Evolutionary conservation across 2,329 filamentous ascomycete species (phyloP).

Genomic region (Aureobasidium sp.): DNA sequence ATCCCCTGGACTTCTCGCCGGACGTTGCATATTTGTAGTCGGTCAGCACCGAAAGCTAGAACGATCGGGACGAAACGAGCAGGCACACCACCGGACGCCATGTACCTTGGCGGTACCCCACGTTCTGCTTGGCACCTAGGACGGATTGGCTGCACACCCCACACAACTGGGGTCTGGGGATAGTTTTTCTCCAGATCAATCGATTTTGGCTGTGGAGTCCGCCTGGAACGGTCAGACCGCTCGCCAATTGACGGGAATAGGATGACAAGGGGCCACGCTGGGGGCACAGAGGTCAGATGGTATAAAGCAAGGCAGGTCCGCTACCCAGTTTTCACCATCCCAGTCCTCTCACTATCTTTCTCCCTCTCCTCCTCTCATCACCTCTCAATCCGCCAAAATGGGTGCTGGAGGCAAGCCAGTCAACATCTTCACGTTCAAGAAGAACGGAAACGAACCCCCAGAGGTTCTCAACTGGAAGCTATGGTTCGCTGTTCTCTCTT

Average conservation of each 20-base stretch:
- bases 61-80: not conserved
- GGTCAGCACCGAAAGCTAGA: conserved; percentile 3
- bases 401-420: conserved; percentile 18
- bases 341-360: not conserved
- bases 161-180: not conserved
- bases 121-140: not conserved
- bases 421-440: conserved; percentile 31
- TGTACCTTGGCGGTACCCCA: not conserved
- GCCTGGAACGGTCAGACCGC: conserved; percentile 1
- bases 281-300: not conserved
- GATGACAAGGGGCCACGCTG: not conserved
- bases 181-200: conserved; percentile 4
- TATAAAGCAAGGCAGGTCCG: conserved; percentile 11
- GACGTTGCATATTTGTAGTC: not conserved
- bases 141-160: not conserved
- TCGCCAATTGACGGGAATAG: not conserved
- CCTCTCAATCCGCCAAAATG: conserved; percentile 8
- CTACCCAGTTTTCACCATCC: not conserved
- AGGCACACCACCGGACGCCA: not conserved
- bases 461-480: conserved; percentile 67
- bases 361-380: not conserved
- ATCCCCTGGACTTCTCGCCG: not conserved
- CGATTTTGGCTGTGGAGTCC: not conserved
- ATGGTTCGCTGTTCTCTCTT: conserved; percentile 58
- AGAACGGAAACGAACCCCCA: conserved; percentile 54